A percentile compares a stretch with the other conserved stretches of the same genome.
phyloP scores from a whole-genome alignment of 495 filamentous ascomycete genomes.

The Penicillium verhagenii region DNA sequence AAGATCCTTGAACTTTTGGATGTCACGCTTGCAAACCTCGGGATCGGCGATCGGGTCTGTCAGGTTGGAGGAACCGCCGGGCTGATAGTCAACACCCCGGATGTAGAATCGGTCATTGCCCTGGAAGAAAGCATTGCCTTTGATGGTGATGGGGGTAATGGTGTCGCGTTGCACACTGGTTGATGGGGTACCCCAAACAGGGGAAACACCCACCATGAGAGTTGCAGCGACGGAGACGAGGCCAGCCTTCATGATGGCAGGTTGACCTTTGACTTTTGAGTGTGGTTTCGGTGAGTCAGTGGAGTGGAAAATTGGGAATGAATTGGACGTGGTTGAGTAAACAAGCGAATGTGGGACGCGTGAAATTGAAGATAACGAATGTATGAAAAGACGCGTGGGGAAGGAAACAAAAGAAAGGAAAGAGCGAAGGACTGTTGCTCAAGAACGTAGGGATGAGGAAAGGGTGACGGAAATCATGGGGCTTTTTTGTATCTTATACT shows the following conservation, averaged over 20 bases:
- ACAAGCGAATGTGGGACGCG: conserved; percentile 9
- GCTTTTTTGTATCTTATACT: neutral
- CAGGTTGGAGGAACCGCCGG: conserved; percentile 78
- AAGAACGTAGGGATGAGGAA: conserved; percentile 32
- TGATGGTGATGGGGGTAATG: conserved; percentile 54
- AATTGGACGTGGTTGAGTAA: neutral
- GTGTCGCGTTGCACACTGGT: conserved; percentile 37
- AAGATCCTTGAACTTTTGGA: conserved; percentile 77
- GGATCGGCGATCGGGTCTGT: conserved; percentile 76
- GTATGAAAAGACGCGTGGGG: conserved; percentile 19
- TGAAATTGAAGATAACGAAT: neutral
- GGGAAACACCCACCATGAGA: conserved; percentile 45
- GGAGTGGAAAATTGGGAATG: neutral
- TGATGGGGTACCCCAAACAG: conserved; percentile 48
- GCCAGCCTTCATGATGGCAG: conserved; percentile 55
- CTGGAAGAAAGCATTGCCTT: conserved; percentile 81
- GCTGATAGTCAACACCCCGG: conserved; percentile 93
- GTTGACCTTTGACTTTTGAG: neutral
- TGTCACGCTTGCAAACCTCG: conserved; percentile 74
- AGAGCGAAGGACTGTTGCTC: conserved; percentile 31
- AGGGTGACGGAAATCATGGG: neutral
- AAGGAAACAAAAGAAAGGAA: conserved; percentile 25
- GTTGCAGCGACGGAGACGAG: conserved; percentile 56
- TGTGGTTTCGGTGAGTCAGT: neutral
- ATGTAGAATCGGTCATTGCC: conserved; percentile 86